A percentile compares a stretch with the other conserved stretches of the same genome.
Evolutionary conservation across 768 basidiomycete species (phyloP).

Genomic region (Leucosporidium scottii): DNA sequence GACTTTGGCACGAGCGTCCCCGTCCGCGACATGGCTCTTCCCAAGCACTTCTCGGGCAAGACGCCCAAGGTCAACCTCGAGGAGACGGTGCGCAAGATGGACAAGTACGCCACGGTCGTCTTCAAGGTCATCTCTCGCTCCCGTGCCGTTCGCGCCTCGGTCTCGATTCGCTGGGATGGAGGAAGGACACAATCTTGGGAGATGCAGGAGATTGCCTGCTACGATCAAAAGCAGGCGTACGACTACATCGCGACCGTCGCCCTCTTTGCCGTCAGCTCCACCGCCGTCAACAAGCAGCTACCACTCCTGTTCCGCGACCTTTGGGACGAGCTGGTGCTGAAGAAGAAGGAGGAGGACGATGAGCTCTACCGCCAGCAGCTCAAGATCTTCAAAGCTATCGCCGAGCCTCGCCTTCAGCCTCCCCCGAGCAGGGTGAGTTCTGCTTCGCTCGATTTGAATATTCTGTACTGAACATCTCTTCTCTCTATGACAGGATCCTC

Average conservation of each 20-base stretch:
- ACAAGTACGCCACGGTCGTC: slow-evolving; percentile 66
- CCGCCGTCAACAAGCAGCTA: slow-evolving; percentile 51
- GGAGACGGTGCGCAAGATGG: slow-evolving; percentile 54
- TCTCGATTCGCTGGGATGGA: slow-evolving; percentile 67
- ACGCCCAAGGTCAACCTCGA: slow-evolving; percentile 67
- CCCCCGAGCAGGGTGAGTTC: slow-evolving; percentile 8
- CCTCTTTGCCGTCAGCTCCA: slow-evolving; percentile 59
- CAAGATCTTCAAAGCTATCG: slow-evolving; percentile 58
- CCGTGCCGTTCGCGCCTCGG: slow-evolving; percentile 64
- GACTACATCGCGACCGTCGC: slow-evolving; percentile 83
- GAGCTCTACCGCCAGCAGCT: slow-evolving; percentile 61
- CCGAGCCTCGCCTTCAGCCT: slow-evolving; percentile 43
- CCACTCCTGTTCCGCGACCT: slow-evolving; percentile 76
- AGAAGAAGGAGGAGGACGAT: slow-evolving; percentile 58
- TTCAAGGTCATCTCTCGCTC: slow-evolving; percentile 60
- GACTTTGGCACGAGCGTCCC: slow-evolving; percentile 40
- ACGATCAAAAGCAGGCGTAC: slow-evolving; percentile 69
- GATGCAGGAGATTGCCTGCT: slow-evolving; percentile 81
- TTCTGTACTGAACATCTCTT: background rate
- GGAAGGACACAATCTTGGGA: slow-evolving; percentile 51
- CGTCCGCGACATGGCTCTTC: slow-evolving; percentile 63
- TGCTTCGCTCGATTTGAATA: too few relatives aligned
- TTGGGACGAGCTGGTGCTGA: slow-evolving; percentile 78
- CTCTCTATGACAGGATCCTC: slow-evolving; percentile 2
- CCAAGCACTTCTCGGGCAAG: slow-evolving; percentile 74